These are phyloP conservation scores for Neoboletus magnificus DNA, from an alignment of 768 basidiomycete species.

Conservation along the genomic window DNA sequence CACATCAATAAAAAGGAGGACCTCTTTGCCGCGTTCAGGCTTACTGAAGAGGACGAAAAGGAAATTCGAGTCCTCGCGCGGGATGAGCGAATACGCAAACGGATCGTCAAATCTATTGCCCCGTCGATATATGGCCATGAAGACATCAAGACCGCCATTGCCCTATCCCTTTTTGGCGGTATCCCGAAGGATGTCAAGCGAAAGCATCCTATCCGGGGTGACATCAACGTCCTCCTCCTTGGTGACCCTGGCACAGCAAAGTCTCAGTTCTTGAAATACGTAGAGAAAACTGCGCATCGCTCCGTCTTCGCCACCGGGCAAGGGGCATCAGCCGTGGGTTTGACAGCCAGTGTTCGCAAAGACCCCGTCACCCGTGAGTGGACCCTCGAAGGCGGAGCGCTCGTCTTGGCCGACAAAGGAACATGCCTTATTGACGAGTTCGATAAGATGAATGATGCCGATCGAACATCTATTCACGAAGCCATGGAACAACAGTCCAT, in stretches of 20 bases:
- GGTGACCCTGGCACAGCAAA: constrained; percentile 99
- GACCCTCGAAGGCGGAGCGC: constrained; percentile 97
- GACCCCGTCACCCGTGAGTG: constrained; percentile 97
- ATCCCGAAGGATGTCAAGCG: constrained; percentile 94
- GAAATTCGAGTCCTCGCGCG: constrained; percentile 83
- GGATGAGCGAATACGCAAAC: constrained; percentile 93
- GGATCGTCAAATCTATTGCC: constrained; percentile 97
- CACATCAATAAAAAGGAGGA: constrained; percentile 99
- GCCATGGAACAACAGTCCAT: constrained; percentile 99
- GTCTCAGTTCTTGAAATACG: constrained; percentile 98
- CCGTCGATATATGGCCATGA: constrained; percentile 99
- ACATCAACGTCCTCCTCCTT: constrained; percentile 94
- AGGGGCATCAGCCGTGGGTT: constrained; percentile 96
- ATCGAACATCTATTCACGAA: constrained; percentile 97
- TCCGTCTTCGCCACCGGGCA: constrained; percentile 99
- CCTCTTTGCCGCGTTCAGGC: constrained; percentile 94
- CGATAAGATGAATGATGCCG: constrained; percentile 99
- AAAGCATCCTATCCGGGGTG: constrained; percentile 94
- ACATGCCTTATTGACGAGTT: constrained; percentile 98
- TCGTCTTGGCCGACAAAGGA: constrained; percentile 98
- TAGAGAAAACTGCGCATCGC: constrained; percentile 96
- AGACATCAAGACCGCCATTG: constrained; percentile 97
- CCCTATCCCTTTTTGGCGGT: constrained; percentile 92
- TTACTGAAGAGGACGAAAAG: constrained; percentile 96
- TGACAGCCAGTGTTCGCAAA: constrained; percentile 98